Percentiles rank a stretch among this genome's conserved stretches.
Conservation (phyloP, 768 basidiomycete species). For the Cystobasidium ongulense region DNA sequence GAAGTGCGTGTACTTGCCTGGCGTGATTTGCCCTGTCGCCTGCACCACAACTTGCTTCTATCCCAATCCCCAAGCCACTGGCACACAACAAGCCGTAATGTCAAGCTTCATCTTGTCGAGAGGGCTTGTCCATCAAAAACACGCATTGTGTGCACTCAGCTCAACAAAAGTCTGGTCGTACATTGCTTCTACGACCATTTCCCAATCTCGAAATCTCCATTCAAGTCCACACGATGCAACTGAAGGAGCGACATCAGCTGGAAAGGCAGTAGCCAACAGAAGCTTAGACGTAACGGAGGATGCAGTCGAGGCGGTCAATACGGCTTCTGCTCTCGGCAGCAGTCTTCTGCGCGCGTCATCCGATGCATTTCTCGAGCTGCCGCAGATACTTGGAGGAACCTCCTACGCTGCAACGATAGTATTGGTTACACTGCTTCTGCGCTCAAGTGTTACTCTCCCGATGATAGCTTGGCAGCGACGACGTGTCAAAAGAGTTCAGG, state of each 20-base stretch:
- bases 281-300: neutral
- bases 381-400: neutral
- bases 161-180: neutral
- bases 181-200: neutral
- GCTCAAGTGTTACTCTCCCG: constrained; percentile 44
- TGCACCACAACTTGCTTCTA: too few relatives aligned
- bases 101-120: too few relatives aligned
- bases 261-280: neutral
- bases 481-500: constrained; percentile 38
- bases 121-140: too few relatives aligned
- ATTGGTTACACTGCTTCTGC: constrained; percentile 32
- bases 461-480: constrained; percentile 45
- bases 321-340: neutral
- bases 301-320: neutral
- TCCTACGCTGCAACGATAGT: constrained; percentile 12
- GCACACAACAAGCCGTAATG: too few relatives aligned
- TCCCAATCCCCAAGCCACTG: too few relatives aligned
- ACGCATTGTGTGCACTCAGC: too few relatives aligned
- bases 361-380: constrained; percentile 1
- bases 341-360: neutral
- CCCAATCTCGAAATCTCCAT: neutral
- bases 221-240: neutral
- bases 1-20: too few relatives aligned
- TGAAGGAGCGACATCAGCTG: neutral
- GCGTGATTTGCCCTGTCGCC: too few relatives aligned